phyloP scores from a whole-genome alignment of 2,329 filamentous ascomycete genomes.

The Fusarium temperatum region DNA sequence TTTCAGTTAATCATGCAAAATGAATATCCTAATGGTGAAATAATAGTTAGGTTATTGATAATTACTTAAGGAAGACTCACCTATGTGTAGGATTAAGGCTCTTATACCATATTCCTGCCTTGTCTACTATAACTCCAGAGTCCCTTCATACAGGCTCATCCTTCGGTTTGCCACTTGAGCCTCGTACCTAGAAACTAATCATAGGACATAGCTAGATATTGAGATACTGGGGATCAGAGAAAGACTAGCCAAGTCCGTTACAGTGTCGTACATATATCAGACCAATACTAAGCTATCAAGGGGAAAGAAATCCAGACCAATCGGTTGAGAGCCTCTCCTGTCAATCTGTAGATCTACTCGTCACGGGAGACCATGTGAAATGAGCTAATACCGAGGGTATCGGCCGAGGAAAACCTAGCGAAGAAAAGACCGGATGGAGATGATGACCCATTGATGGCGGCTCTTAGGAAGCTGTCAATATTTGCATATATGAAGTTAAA shows the following conservation, averaged over 20 bases:
- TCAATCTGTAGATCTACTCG: neutral
- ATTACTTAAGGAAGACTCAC: too few species aligned
- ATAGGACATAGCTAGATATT: neutral
- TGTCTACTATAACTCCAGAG: neutral
- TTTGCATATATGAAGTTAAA: accelerated
- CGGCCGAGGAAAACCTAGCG: neutral
- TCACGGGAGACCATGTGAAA: accelerated
- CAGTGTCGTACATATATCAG: too few species aligned
- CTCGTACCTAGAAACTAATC: neutral
- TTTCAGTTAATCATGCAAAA: accelerated
- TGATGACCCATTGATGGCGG: accelerated
- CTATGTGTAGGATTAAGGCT: too few species aligned
- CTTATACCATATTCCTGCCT: neutral
- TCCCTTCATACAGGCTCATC: accelerated
- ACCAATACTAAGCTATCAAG: too few species aligned
- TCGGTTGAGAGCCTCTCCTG: neutral
- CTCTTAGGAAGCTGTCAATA: neutral
- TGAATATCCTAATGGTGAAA: accelerated
- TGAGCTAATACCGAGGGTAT: accelerated
- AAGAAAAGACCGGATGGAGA: neutral
- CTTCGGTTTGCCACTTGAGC: neutral
- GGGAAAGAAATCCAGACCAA: neutral
- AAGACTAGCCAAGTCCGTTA: too few species aligned
- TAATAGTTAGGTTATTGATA: accelerated
- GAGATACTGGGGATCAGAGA: neutral